phyloP scores from a whole-genome alignment of 169 alveolate genomes.

The Besnoitia besnoiti region DNA sequence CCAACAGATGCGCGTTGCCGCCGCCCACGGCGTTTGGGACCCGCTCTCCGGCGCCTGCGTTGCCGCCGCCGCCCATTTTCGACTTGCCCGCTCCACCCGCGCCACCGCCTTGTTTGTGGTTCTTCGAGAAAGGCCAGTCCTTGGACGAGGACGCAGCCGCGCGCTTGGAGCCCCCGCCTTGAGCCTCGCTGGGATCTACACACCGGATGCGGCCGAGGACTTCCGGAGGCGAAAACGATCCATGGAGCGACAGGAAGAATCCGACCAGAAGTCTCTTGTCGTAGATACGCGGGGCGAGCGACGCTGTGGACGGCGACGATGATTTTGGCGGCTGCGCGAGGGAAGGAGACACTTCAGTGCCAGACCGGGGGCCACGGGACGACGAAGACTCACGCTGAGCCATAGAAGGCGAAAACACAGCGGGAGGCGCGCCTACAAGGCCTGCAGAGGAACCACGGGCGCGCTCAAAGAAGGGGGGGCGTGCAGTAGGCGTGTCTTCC shows the following conservation, averaged over 20 bases:
- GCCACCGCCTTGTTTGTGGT: neutral
- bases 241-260: neutral
- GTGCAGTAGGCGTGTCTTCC: neutral
- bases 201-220: neutral
- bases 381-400: neutral
- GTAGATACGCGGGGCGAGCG: neutral
- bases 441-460: neutral
- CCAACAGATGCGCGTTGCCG: neutral
- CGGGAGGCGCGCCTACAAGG: neutral
- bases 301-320: neutral
- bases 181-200: neutral
- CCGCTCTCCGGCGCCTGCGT: neutral
- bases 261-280: neutral
- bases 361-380: neutral
- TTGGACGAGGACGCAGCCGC: neutral
- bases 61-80: neutral
- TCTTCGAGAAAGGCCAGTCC: neutral
- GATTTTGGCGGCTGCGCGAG: neutral
- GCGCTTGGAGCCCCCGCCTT: neutral
- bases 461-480: neutral
- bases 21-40: no score
- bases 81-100: neutral
- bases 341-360: neutral
- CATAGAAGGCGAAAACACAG: no score
- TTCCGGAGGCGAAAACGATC: neutral